Base-by-base conservation (phyloP, 139 green algal genomes). In the Prasinococcaceae sp. region DNA sequence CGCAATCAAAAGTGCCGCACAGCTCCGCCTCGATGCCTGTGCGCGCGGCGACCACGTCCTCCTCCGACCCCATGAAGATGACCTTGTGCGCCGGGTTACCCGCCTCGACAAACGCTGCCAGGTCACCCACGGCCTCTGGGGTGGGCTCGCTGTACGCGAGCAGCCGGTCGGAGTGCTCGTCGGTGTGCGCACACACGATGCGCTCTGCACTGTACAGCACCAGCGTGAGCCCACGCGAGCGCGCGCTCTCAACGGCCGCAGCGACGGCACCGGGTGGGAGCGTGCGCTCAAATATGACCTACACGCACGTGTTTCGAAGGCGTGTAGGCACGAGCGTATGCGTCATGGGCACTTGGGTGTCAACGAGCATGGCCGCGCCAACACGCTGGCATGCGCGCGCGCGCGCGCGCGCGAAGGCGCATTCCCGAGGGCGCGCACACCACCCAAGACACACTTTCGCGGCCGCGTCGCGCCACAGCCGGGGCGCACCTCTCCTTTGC, bases 41-140 rank as follows among this genome's bases (percentile, higher is more conserved):
- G 10, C 40, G n/a, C 12, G 19, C 8, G 12, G 6, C 19, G 10
- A 47, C 40, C 40, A 47, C n/a, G 19, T 6, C 6, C n/a, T 6
- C 8, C 40, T 47, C 40, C 40, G 12, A 9, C n/a, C n/a, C 40
- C 40, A 47, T 47, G 40, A 47, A 14, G n/a, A 47, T 47, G 10
- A 47, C 19, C 40, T 47, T 47, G 40, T 47, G 19, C n/a, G n/a
- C 40, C 10, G 40, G 40, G 19, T 28, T 6, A 14, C 40, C 40
- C 40, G 19, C 12, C 19, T 14, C 40, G 9, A 47, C 8, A 17
- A 17, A 17, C 32, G 8, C 32, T 8, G 10, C 8, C 10, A 8
- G 8, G 32, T 8, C 32, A 38, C 32, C 32, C 8, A 38, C 8
- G 10, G 32, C 40, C 40, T 47, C 40, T 25, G 40, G 40, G 40